Base-by-base conservation (phyloP, 148 eudicot species). In the Rhododendron simsii region DNA sequence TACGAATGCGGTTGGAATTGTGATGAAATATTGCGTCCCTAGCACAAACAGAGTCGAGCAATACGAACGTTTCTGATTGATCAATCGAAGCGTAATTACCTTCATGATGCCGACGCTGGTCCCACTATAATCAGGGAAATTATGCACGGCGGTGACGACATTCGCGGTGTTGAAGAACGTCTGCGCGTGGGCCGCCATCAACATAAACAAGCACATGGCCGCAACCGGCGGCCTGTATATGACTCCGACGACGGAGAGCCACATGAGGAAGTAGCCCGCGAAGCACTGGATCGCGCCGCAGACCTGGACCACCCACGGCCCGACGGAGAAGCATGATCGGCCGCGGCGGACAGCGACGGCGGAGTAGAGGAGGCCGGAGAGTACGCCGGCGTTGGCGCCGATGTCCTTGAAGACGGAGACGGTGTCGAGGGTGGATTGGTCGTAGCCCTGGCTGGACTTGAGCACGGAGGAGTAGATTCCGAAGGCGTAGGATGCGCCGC, bases 31-130 rank as follows among this genome's bases (percentile, higher is more conserved):
- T 53, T 53, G 53, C 14, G 53, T 12, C 65, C 7, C 23, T 59
- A 20, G 21, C 50, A 6, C 28, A 39, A 77, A 2, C 1, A 7
- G 5, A 44, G 48, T 39, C 78, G 14, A 39, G n/a, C 20, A 39
- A 53, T 14, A 75, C 30, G 16, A 69, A 69, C 26, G 77, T 55
- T 53, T 63, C 13, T 44, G 53, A 83, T 83, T 44, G 53, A 83
- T 83, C 39, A 83, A 47, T 39, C 51, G 39, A 78, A 83, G 30
- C 18, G 23, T 89, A 41, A 41, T 41, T 41, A 97, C 99, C 99
- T 97, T 97, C 98, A 97, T 95, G 57, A 97, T 93, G 14, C 99
- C 98, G 33, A 97, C 98, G 55, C 90, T 84, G 28, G 99, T 97
- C 3, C 99, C 99, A 51, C 96, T 88, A 83, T 90, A 93, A 55